Percentiles rank a stretch among this genome's conserved stretches.
These are phyloP conservation scores for Venturiaceae sp. DNA, from an alignment of 2,329 filamentous ascomycete species.

Conservation along the genomic window DNA sequence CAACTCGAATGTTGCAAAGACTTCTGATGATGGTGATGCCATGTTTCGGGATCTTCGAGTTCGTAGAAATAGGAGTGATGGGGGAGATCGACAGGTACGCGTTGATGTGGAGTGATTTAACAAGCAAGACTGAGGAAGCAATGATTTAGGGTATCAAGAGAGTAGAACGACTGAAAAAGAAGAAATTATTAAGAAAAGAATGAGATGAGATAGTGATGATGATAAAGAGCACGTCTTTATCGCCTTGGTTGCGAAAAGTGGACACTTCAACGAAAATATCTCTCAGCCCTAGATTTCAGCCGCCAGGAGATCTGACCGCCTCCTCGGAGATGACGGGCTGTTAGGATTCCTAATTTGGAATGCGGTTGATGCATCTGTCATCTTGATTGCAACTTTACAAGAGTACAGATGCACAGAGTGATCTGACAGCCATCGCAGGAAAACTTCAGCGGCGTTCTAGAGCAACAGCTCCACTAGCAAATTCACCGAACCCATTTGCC, in stretches of 20 bases:
- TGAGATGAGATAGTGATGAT: background rate
- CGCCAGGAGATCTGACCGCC: background rate
- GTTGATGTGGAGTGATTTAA: background rate
- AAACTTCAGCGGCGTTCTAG: too few species aligned
- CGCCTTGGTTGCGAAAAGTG: background rate
- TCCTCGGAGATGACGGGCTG: too few species aligned
- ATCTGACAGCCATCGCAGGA: too few species aligned
- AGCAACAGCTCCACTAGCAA: too few species aligned
- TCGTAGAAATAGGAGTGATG: too few species aligned
- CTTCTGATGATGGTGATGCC: background rate
- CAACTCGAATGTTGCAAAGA: slow-evolving; percentile 2
- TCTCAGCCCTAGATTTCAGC: background rate
- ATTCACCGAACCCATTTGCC: too few species aligned
- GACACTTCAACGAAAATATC: background rate
- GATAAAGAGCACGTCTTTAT: too few species aligned
- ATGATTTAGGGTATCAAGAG: background rate
- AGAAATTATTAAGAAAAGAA: background rate
- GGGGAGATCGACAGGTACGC: background rate
- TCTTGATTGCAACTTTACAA: too few species aligned
- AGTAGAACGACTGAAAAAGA: background rate
- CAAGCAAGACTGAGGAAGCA: background rate
- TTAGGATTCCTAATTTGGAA: too few species aligned
- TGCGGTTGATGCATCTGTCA: too few species aligned
- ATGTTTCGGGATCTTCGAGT: background rate
- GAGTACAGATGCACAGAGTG: too few species aligned